Evolutionary conservation across 1,139 yeast species (phyloP), one percentile per base, ranked within the genome.

Genomic region (Diutina mesorugosa): DNA sequence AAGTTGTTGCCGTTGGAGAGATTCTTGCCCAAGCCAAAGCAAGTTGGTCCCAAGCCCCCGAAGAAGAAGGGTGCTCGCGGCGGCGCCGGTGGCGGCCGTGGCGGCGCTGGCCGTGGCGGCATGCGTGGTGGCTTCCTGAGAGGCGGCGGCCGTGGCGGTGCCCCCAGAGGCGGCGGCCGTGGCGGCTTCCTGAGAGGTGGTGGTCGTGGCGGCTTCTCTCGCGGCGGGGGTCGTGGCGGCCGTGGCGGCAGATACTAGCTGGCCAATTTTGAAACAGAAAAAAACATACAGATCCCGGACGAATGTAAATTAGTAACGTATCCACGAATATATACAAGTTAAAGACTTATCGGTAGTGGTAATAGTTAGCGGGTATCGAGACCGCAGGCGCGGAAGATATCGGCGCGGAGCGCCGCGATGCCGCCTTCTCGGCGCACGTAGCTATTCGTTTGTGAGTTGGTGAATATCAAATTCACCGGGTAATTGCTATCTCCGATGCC

Each of bases 1-100:
- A 93, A 93, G 73, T 80, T 95, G 64, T 82, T 95, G 64, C 99
- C 99, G 56, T 77, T 93, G 64, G 99, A 93, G 67, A 84, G 99
- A 77, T 91, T 91, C 74, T 78, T 90, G 72, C 98, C 98, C 62
- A 89, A 90, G 75, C 93, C 98, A 56, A 84, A 87, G 74, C 84
- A 74, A 30, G 76, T 70, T 54, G 95, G 95, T 51, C 87, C 91
- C 64, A 85, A 85, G 68, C 86, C 90, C 62, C 84, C 89, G 72
- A 85, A 77, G 72, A 85, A 86, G 74, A 83, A 84, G 73, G 75
- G 70, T 47, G 53, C 45, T 38, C 41, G 53, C 9, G 74, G 71
- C 38, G 77, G 75, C 54, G 55, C 55, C 30, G 76, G 71, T 35
- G 64, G 67, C 18, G 55, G 26, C 10, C 38, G 47, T n/a, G 64